Evolutionary conservation across 441 rosid genomes (phyloP).

Genomic region (Flueggea neowawraea): DNA sequence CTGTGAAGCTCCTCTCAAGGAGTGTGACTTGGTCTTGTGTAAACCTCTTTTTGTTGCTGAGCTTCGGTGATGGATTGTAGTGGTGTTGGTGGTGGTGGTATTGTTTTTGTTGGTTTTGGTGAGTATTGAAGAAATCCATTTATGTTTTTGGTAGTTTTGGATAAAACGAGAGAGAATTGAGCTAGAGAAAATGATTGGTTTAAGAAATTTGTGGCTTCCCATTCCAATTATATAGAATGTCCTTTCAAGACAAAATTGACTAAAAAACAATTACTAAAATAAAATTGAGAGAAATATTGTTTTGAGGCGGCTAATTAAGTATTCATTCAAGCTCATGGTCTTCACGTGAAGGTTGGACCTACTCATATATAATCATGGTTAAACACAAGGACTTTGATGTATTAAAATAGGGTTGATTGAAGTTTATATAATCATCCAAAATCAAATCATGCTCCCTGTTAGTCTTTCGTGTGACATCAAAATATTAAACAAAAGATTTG

Average conservation of each 20-base stretch:
- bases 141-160: background rate
- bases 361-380: constrained; percentile 20
- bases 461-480: constrained; percentile 14
- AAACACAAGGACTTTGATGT: background rate
- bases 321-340: constrained; percentile 18
- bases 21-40: constrained; percentile 69
- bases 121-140: constrained; percentile 39
- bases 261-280: background rate
- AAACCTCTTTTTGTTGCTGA: constrained; percentile 53
- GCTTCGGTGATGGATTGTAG: constrained; percentile 3
- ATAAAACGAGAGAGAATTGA: background rate
- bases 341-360: constrained; percentile 57
- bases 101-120: constrained; percentile 16
- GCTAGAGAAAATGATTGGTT: background rate
- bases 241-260: background rate
- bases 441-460: constrained; percentile 26
- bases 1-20: constrained; percentile 61
- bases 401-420: background rate
- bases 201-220: constrained; percentile 5
- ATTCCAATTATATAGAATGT: background rate
- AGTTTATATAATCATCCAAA: background rate
- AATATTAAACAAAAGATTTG: constrained; percentile 10
- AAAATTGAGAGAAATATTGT: background rate
- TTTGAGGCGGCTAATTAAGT: constrained; percentile 24
- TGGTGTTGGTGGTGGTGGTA: constrained; percentile 10